Evolutionary conservation across 2,329 filamentous ascomycete species (phyloP).

Genomic region (Monosporascus sp.): DNA sequence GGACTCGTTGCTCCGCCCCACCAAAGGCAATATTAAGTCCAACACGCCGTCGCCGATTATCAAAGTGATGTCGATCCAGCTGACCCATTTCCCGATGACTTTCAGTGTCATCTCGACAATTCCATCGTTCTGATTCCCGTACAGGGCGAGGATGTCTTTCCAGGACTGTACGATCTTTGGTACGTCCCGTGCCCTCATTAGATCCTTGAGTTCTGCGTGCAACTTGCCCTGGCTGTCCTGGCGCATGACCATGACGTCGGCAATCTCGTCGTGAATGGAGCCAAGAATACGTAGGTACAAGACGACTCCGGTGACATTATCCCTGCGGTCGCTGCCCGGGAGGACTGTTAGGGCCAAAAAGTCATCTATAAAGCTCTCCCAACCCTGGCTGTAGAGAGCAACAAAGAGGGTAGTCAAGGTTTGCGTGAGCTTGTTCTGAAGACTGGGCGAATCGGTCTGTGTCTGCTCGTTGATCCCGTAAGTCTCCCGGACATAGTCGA

Average conservation of each 20-base stretch:
- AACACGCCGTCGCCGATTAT: conserved; percentile 90
- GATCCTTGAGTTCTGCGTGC: conserved; percentile 86
- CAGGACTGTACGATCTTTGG: conserved; percentile 83
- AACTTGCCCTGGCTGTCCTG: conserved; percentile 75
- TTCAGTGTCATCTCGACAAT: conserved; percentile 85
- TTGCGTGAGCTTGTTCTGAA: conserved; percentile 97
- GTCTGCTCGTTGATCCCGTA: conserved; percentile 60
- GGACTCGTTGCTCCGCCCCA: conserved; percentile 65
- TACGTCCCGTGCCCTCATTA: conserved; percentile 81
- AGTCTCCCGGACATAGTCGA: conserved; percentile 72
- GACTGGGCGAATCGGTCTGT: conserved; percentile 63
- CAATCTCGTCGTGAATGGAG: conserved; percentile 95
- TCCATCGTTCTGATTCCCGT: conserved; percentile 62
- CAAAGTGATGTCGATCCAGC: conserved; percentile 95
- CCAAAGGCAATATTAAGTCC: conserved; percentile 76
- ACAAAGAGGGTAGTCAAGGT: conserved; percentile 93
- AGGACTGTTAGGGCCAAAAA: conserved; percentile 70
- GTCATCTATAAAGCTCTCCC: conserved; percentile 89
- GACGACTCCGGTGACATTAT: conserved; percentile 72
- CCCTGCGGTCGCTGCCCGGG: conserved; percentile 52
- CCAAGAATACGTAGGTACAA: conserved; percentile 85
- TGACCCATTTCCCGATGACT: conserved; percentile 94
- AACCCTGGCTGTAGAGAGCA: conserved; percentile 76
- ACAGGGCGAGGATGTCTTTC: conserved; percentile 83
- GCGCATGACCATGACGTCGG: conserved; percentile 80